Conservation (phyloP, 1,284 basidiomycete genomes). For the Coniophora puteana region DNA sequence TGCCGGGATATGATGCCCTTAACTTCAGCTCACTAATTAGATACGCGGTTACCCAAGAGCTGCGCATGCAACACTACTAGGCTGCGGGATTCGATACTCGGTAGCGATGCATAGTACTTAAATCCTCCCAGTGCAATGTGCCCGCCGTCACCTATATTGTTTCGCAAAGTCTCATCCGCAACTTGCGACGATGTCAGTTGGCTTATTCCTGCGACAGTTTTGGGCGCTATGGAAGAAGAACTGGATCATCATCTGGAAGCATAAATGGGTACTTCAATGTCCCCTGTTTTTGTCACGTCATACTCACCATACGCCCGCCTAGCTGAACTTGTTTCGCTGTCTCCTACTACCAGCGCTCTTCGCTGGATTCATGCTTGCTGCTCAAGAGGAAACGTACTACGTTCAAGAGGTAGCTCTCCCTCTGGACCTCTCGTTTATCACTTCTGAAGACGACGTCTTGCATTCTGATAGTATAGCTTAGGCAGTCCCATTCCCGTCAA, state of each 20-base stretch:
- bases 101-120: too few species aligned
- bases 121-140: too few species aligned
- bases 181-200: too few species aligned
- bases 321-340: slow-evolving; percentile 62
- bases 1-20: too few species aligned
- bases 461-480: slow-evolving; percentile 46
- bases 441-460: slow-evolving; percentile 4
- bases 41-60: too few species aligned
- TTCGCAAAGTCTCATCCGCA: too few species aligned
- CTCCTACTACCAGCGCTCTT: slow-evolving; percentile 62
- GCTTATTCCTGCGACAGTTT: slow-evolving; percentile 54
- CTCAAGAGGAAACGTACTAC: slow-evolving; percentile 40
- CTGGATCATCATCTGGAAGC: slow-evolving; percentile 59
- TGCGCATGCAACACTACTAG: too few species aligned
- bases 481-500: slow-evolving; percentile 49
- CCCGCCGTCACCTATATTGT: too few species aligned
- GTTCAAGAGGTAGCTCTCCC: not conserved
- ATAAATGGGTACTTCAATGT: slow-evolving; percentile 41
- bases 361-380: slow-evolving; percentile 59
- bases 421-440: not conserved
- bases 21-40: too few species aligned
- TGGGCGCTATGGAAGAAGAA: slow-evolving; percentile 63
- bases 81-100: too few species aligned
- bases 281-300: too few species aligned
- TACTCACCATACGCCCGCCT: too few species aligned